These are phyloP conservation scores for Dipteronia dyeriana DNA, from an alignment of 345 rosid species.

Conservation along the genomic window DNA sequence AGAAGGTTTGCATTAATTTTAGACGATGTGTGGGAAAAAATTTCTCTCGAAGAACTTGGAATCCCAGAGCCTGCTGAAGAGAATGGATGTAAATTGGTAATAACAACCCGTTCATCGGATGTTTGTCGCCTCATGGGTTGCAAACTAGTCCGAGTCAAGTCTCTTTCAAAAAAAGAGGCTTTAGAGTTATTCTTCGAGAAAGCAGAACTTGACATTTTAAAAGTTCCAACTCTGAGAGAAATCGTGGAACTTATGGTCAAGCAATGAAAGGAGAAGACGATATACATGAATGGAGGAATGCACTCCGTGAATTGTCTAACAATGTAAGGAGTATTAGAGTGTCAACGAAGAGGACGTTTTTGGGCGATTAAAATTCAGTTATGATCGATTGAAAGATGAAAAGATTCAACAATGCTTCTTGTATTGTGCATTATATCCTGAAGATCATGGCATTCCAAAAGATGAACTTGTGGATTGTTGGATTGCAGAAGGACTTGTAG, in stretches of 20 bases:
- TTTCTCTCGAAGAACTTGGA: background rate
- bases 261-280: constrained; percentile 15
- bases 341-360: constrained; percentile 4
- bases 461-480: background rate
- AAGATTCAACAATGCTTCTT: constrained; percentile 25
- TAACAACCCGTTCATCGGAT: constrained; percentile 25
- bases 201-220: background rate
- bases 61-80: constrained; percentile 1
- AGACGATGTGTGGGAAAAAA: background rate
- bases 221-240: background rate
- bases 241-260: background rate
- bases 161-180: constrained; percentile 17
- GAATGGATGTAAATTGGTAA: constrained; percentile 24
- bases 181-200: constrained; percentile 13
- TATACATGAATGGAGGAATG: constrained; percentile 23
- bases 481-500: constrained; percentile 22
- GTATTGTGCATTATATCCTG: constrained; percentile 27
- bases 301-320: constrained; percentile 2
- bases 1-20: background rate
- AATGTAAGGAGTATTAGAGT: background rate
- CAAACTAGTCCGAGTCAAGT: constrained; percentile 1
- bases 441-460: background rate
- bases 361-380: constrained; percentile 16
- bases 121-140: constrained; percentile 19
- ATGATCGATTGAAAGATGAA: constrained; percentile 14